These are phyloP conservation scores for Pythium aphanidermatum DNA, from an alignment of 352 stramenopile genomes.

Conservation along the genomic window DNA sequence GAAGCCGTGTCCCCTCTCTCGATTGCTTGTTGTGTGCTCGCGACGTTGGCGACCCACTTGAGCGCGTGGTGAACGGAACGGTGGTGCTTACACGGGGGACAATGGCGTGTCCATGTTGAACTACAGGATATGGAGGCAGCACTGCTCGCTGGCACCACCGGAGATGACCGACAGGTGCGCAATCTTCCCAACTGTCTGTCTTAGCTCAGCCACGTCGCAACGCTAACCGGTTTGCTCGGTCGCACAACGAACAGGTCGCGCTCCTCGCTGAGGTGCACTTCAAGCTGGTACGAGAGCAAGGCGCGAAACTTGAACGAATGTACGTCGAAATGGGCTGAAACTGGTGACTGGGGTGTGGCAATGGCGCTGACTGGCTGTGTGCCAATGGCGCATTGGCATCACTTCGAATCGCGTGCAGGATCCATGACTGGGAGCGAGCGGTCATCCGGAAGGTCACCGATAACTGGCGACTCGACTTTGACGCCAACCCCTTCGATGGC, in stretches of 20 bases:
- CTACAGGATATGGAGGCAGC: constrained; percentile 61
- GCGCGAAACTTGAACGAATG: constrained; percentile 79
- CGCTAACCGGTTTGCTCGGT: background rate
- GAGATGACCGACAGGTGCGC: constrained; percentile 42
- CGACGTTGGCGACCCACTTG: no score
- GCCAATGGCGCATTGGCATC: constrained; percentile 4
- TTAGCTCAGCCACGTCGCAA: constrained; percentile 6
- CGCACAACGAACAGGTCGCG: constrained; percentile 32
- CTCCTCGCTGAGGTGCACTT: constrained; percentile 77
- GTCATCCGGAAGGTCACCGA: constrained; percentile 69
- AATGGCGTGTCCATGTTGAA: constrained; percentile 5
- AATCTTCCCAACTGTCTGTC: background rate
- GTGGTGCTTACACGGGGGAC: constrained; percentile 8
- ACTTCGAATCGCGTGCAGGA: constrained; percentile 33
- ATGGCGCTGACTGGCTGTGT: background rate
- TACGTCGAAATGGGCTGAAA: constrained; percentile 27
- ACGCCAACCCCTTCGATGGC: constrained; percentile 53
- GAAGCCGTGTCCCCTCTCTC: background rate
- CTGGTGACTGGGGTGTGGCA: no score
- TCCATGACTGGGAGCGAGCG: constrained; percentile 78
- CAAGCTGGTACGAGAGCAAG: constrained; percentile 70
- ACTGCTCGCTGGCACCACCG: constrained; percentile 36
- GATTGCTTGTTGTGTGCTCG: no score
- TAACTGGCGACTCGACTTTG: constrained; percentile 69
- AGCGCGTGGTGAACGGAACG: background rate